A percentile compares a stretch with the other conserved stretches of the same genome.
Conservation (phyloP, 768 basidiomycete genomes). For the Nevesoporus exiguus region DNA sequence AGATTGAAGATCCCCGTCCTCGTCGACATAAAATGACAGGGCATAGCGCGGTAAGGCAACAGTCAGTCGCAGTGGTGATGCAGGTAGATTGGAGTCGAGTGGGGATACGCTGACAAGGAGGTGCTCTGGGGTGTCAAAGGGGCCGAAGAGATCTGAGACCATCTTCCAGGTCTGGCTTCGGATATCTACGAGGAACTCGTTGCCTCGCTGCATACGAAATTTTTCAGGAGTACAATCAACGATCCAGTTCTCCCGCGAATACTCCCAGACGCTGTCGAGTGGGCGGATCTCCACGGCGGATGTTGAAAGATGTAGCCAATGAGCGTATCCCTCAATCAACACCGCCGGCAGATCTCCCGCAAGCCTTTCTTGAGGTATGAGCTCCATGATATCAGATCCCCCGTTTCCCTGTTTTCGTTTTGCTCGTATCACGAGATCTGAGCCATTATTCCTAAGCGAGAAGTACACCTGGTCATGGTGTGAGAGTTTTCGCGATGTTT, state of each 20-base stretch:
- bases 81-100: not conserved
- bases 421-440: slow-evolving; percentile 14
- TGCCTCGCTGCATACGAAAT: slow-evolving; percentile 8
- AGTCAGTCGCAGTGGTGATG: slow-evolving; percentile 13
- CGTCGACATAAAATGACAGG: slow-evolving; percentile 36
- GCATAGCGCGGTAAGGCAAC: slow-evolving; percentile 39
- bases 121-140: slow-evolving; percentile 23
- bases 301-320: slow-evolving; percentile 31
- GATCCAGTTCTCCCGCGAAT: slow-evolving; percentile 27
- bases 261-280: slow-evolving; percentile 22
- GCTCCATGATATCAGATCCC: slow-evolving; percentile 10
- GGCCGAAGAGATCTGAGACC: slow-evolving; percentile 21
- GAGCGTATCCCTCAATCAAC: slow-evolving; percentile 22
- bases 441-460: not conserved
- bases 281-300: slow-evolving; percentile 28
- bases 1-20: slow-evolving; percentile 32
- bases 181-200: slow-evolving; percentile 24
- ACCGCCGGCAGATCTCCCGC: slow-evolving; percentile 24
- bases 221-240: slow-evolving; percentile 11
- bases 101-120: slow-evolving; percentile 19
- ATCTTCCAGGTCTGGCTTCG: slow-evolving; percentile 27
- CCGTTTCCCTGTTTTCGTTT: not conserved
- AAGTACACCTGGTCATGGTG: not conserved
- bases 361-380: slow-evolving; percentile 25
- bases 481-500: not conserved